These are phyloP conservation scores for Arabidopsis lyrata DNA, from an alignment of 441 rosid genomes.

Conservation along the genomic window DNA sequence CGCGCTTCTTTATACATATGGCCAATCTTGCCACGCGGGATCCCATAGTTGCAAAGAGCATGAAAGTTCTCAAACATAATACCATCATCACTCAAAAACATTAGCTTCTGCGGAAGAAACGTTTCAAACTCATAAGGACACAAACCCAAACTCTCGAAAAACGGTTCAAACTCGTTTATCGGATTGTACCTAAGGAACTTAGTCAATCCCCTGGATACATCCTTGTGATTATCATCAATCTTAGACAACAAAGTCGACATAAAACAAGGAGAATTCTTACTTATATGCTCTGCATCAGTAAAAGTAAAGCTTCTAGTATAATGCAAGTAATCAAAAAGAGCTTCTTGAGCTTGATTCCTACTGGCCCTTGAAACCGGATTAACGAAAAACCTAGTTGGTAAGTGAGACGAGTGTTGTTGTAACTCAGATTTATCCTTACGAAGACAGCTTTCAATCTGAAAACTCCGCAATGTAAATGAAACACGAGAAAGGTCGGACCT, in stretches of 20 bases:
- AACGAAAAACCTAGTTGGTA: conserved; percentile 37
- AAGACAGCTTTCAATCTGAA: conserved; percentile 42
- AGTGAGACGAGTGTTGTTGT: conserved; percentile 40
- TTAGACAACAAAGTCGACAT: conserved; percentile 55
- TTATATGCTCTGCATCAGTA: conserved; percentile 81
- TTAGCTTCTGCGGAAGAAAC: conserved; percentile 57
- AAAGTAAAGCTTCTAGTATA: conserved; percentile 61
- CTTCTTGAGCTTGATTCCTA: conserved; percentile 61
- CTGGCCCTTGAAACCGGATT: conserved; percentile 51
- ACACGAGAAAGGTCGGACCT: conserved; percentile 45
- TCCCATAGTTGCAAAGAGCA: conserved; percentile 66
- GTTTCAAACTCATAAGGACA: conserved; percentile 50
- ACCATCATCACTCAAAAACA: conserved; percentile 63
- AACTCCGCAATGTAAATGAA: conserved; percentile 45
- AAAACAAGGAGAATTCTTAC: conserved; percentile 74
- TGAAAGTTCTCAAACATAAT: conserved; percentile 70
- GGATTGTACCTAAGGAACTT: conserved; percentile 76
- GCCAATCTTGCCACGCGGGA: conserved; percentile 72
- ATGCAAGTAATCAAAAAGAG: conserved; percentile 78
- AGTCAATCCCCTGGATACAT: conserved; percentile 51
- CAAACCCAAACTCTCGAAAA: conserved; percentile 85
- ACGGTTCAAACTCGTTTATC: conserved; percentile 82
- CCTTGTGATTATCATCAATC: conserved; percentile 53
- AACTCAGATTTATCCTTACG: conserved; percentile 29
- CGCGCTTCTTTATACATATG: conserved; percentile 67